Evolutionary conservation across 78 protist species (phyloP), one percentile per base, ranked within the genome.

Genomic region (Dictyostelium brefeldianum): DNA sequence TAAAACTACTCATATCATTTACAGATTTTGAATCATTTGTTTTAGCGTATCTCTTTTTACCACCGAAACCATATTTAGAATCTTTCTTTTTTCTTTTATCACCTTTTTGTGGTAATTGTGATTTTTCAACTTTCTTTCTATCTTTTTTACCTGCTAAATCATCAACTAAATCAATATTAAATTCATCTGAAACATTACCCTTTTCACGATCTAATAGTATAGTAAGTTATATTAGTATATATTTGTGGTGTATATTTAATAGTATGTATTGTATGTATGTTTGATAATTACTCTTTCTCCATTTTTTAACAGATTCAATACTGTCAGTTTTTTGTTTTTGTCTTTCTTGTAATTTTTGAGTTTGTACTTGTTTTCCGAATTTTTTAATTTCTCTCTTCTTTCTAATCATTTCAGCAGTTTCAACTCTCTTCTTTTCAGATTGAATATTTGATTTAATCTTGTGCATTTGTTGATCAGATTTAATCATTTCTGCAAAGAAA

Each of bases 401-500:
- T 65, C 93, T 92, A 29, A 93, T 92, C 47, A 87, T 59, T 69
- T 94, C 94, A 11, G 95, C 81, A 22, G 43, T 80, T 41, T 87
- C 96, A n/a, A 95, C 56, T 17, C 84, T 25, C 50, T 89, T 73
- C 74, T 89, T 95, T 43, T 97, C 95, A 9, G 43, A 20, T 18
- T 54, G 25, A 46, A 97, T 71, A 51, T 84, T 91, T 14, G 64
- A 1, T 80, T 87, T 87, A 29, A 95, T 91, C 95, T 85, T 90
- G 31, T 12, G 17, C 99, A 98, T 98, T 83, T 98, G 98, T 51
- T 70, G 67, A 89, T 98, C 99, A 18, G 97, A 67, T 89, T 98
- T 98, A 57, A 97, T 70, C 99, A 98, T 98, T 80, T 98, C 99
- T 18, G 99, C 99, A 95, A 83, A 98, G 83, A 89, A 98, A 90